Percentiles rank a stretch among this genome's conserved stretches.
These are phyloP conservation scores for Aspergillus neotritici DNA, from an alignment of 2,329 filamentous ascomycete species.

Conservation along the genomic window DNA sequence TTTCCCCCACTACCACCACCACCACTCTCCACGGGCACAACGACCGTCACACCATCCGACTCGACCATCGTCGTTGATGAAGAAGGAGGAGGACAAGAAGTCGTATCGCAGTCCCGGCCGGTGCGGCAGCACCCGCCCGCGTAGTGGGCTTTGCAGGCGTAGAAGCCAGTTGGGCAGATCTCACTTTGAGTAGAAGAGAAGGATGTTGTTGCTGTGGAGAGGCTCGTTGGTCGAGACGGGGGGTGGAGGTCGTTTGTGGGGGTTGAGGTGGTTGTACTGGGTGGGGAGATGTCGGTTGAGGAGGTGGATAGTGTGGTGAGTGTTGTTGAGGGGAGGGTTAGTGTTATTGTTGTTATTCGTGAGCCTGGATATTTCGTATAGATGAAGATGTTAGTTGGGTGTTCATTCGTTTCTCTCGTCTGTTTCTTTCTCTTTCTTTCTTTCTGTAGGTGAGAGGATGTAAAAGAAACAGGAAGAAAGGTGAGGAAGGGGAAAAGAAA, in stretches of 20 bases:
- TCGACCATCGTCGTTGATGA: slow-evolving; percentile 61
- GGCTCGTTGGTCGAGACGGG: slow-evolving; percentile 36
- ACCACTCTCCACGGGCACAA: slow-evolving; percentile 48
- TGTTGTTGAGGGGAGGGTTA: no score
- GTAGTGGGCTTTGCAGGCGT: slow-evolving; percentile 78
- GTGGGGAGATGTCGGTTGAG: slow-evolving; percentile 32
- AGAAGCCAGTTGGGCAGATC: slow-evolving; percentile 81
- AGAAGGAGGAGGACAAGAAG: slow-evolving; percentile 65
- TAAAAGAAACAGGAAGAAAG: no score
- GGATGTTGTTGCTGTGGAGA: slow-evolving; percentile 28
- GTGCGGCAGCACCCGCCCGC: slow-evolving; percentile 82
- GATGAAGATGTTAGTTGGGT: no score
- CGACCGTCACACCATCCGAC: slow-evolving; percentile 63
- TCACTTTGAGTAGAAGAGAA: slow-evolving; percentile 15
- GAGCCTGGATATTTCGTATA: no score
- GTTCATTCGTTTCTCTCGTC: no score
- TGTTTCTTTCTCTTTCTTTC: no score
- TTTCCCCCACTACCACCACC: slow-evolving; percentile 33
- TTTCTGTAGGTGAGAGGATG: no score
- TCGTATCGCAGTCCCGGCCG: slow-evolving; percentile 75
- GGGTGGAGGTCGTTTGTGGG: slow-evolving; percentile 27
- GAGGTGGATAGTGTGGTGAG: background rate
- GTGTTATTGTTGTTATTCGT: no score
- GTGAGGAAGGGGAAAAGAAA: background rate
- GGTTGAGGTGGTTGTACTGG: slow-evolving; percentile 31